These are phyloP conservation scores for Tolypocladium album DNA, from an alignment of 2,329 filamentous ascomycete genomes.

Conservation along the genomic window DNA sequence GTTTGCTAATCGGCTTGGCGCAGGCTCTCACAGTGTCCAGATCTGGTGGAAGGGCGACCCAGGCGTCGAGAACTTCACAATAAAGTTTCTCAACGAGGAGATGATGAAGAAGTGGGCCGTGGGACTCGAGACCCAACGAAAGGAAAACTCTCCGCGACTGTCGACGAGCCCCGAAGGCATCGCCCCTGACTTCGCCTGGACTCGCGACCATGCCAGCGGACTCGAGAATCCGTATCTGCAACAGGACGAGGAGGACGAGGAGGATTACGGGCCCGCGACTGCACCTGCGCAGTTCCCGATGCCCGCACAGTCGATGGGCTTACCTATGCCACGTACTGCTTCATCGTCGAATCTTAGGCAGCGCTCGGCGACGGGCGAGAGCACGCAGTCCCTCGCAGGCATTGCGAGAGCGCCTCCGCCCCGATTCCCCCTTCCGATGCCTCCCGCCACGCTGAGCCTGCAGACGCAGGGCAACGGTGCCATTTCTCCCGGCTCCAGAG, in stretches of 20 bases:
- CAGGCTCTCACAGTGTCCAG: constrained; percentile 87
- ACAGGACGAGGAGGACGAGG: constrained; percentile 52
- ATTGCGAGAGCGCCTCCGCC: constrained; percentile 53
- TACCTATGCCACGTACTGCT: constrained; percentile 27
- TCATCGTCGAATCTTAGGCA: constrained; percentile 67
- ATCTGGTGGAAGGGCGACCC: constrained; percentile 99
- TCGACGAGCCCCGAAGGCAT: constrained; percentile 33
- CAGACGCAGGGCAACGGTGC: constrained; percentile 43
- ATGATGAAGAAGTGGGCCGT: constrained; percentile 85
- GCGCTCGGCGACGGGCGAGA: constrained; percentile 66
- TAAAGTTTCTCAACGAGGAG: constrained; percentile 86
- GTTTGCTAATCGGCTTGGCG: background rate
- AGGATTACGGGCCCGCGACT: constrained; percentile 31
- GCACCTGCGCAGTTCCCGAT: constrained; percentile 24
- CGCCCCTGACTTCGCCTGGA: constrained; percentile 71
- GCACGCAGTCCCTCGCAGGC: constrained; percentile 44
- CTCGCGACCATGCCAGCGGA: constrained; percentile 52
- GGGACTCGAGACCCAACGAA: constrained; percentile 68
- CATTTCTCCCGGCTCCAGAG: constrained; percentile 50
- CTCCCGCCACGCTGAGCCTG: constrained; percentile 52
- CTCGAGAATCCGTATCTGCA: constrained; percentile 76
- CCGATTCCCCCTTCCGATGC: constrained; percentile 57
- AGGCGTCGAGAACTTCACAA: constrained; percentile 90
- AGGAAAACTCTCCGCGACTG: constrained; percentile 43
- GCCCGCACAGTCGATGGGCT: constrained; percentile 12